Evolutionary conservation across 192 early-diverging fungal genomes (phyloP).

Genomic region (Obelidium mucronatum): DNA sequence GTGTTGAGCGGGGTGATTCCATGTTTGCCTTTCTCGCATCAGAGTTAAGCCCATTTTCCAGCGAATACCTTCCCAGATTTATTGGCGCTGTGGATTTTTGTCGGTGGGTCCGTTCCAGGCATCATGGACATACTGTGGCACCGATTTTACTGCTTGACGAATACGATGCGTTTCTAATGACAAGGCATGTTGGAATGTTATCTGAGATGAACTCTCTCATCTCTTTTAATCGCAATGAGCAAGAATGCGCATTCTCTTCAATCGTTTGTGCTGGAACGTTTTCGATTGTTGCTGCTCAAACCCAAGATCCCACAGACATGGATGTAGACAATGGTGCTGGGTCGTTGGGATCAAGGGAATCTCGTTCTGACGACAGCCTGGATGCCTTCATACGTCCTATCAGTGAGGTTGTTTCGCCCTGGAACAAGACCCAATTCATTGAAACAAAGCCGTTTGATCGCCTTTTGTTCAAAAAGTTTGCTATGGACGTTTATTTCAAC

Average conservation of each 20-base stretch:
- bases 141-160: neutral
- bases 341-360: neutral
- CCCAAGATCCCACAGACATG: neutral
- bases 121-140: too few relatives aligned
- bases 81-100: too few relatives aligned
- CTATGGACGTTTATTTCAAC: neutral
- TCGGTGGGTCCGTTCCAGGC: too few relatives aligned
- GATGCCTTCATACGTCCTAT: neutral
- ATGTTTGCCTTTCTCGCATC: neutral
- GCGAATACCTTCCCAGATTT: neutral
- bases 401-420: neutral
- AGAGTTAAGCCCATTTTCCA: neutral
- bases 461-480: neutral
- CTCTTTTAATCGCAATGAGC: neutral
- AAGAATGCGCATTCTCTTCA: neutral
- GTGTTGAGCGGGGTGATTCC: neutral
- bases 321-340: neutral
- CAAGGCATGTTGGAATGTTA: neutral
- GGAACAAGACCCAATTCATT: neutral
- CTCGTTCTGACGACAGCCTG: neutral
- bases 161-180: neutral
- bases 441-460: neutral
- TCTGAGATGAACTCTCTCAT: neutral
- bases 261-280: neutral
- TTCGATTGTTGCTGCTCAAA: neutral